Conservation (phyloP, 805 yeast genomes). For the Citeromyces nyonsensis region DNA sequence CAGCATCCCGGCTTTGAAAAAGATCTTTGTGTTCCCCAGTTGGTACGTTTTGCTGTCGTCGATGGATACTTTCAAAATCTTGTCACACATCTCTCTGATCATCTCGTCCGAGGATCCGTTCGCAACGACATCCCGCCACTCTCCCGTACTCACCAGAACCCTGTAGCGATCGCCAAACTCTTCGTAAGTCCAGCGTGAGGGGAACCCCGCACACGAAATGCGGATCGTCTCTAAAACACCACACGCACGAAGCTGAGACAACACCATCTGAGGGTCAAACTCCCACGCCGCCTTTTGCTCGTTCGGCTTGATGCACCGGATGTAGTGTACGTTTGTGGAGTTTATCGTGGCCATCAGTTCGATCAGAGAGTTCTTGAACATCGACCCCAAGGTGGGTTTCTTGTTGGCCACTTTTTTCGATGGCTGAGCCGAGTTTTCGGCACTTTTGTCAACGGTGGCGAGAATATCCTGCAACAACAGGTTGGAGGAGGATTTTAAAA, state of each 20-base stretch:
- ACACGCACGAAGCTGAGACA: constrained; percentile 92
- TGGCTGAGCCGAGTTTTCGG: constrained; percentile 23
- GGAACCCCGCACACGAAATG: constrained; percentile 96
- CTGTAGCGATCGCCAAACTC: constrained; percentile 88
- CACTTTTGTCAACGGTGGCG: constrained; percentile 42
- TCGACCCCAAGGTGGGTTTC: constrained; percentile 90
- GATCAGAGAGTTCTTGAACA: constrained; percentile 82
- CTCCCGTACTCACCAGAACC: constrained; percentile 57
- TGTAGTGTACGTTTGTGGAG: constrained; percentile 91
- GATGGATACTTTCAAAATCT: constrained; percentile 49
- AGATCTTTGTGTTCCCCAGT: constrained; percentile 84
- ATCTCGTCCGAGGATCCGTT: constrained; percentile 35
- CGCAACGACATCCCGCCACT: constrained; percentile 48
- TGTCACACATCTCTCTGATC: constrained; percentile 48
- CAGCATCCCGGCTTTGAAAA: constrained; percentile 92
- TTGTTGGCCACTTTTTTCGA: constrained; percentile 25
- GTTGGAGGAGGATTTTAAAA: constrained; percentile 55
- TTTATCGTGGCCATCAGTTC: constrained; percentile 88
- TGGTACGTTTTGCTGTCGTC: constrained; percentile 62
- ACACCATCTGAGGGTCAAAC: constrained; percentile 88
- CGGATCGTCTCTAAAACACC: constrained; percentile 96
- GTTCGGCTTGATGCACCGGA: constrained; percentile 94
- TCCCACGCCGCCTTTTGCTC: constrained; percentile 92
- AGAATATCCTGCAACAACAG: constrained; percentile 50
- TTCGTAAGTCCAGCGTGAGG: constrained; percentile 87